Conservation (phyloP, 805 yeast species). For the Teunomyces lycoperdinae region DNA sequence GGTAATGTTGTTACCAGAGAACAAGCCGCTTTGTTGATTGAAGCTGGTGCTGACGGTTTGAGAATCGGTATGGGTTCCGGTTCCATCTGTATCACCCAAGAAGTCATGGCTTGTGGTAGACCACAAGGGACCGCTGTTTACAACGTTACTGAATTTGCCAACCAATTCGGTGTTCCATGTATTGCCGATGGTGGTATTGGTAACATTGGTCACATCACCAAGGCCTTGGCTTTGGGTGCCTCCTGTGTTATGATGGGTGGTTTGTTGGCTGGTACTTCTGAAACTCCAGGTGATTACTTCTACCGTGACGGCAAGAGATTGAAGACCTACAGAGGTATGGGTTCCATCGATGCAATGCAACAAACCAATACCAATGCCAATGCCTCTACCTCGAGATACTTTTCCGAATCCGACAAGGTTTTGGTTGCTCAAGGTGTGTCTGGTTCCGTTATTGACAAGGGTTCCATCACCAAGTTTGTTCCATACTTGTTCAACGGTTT, state of each 20-base stretch:
- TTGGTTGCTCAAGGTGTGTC: slow-evolving; percentile 99
- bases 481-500: slow-evolving; percentile 94
- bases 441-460: slow-evolving; percentile 95
- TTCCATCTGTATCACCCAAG: slow-evolving; percentile 98
- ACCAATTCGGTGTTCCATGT: slow-evolving; percentile 95
- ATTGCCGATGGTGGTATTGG: slow-evolving; percentile 99
- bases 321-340: slow-evolving; percentile 99
- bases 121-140: slow-evolving; percentile 99
- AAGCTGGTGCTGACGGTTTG: slow-evolving; percentile 96
- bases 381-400: slow-evolving; percentile 97
- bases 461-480: slow-evolving; percentile 87
- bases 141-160: slow-evolving; percentile 90
- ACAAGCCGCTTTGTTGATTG: slow-evolving; percentile 91
- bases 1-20: slow-evolving; percentile 99
- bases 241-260: slow-evolving; percentile 99
- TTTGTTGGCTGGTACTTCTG: slow-evolving; percentile 96
- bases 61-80: slow-evolving; percentile 99
- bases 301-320: slow-evolving; percentile 97
- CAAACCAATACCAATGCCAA: slow-evolving; percentile 82
- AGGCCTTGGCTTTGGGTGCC: slow-evolving; percentile 96
- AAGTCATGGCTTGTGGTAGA: slow-evolving; percentile 99
- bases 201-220: slow-evolving; percentile 97
- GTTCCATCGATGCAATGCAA: slow-evolving; percentile 98
- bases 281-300: slow-evolving; percentile 97
- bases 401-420: slow-evolving; percentile 92